Conservation (phyloP, 108 stramenopile genomes). For the Fragilaria crotonensis region DNA sequence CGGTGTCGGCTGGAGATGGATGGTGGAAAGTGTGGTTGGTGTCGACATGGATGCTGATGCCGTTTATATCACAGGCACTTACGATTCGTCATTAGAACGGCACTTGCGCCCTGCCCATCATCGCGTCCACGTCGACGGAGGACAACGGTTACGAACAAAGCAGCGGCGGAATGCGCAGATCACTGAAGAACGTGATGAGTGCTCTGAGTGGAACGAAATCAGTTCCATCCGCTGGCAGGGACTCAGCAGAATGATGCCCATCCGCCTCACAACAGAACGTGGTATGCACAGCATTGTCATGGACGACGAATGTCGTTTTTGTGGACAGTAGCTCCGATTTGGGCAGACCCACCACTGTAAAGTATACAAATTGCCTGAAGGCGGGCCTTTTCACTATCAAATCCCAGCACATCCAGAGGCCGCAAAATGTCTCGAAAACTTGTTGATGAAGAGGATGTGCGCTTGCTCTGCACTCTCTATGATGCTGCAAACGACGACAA, state of each 20-base stretch:
- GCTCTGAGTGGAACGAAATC: neutral
- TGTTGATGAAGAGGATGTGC: conserved; percentile 10
- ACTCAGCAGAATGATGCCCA: neutral
- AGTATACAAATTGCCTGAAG: conserved; percentile 37
- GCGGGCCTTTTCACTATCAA: conserved; percentile 14
- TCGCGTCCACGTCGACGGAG: conserved; percentile 1
- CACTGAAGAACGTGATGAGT: conserved; percentile 52
- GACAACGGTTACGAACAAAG: neutral
- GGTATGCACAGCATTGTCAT: conserved; percentile 71
- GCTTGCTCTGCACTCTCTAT: conserved; percentile 22
- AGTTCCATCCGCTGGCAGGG: neutral
- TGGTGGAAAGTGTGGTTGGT: conserved; percentile 66
- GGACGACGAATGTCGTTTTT: conserved; percentile 48
- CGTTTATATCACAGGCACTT: conserved; percentile 75
- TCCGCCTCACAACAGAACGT: conserved; percentile 33
- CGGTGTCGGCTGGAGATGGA: conserved; percentile 49
- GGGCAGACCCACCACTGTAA: conserved; percentile 36
- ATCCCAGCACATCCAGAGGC: neutral
- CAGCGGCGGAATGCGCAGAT: conserved; percentile 36
- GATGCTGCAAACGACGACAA: conserved; percentile 43
- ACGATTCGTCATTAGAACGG: conserved; percentile 61
- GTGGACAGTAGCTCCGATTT: conserved; percentile 58
- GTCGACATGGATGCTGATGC: conserved; percentile 52
- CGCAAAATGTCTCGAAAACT: neutral
- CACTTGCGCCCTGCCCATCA: conserved; percentile 69